phyloP scores from a whole-genome alignment of 2,329 filamentous ascomycete genomes.

The Exophiala sp. region DNA sequence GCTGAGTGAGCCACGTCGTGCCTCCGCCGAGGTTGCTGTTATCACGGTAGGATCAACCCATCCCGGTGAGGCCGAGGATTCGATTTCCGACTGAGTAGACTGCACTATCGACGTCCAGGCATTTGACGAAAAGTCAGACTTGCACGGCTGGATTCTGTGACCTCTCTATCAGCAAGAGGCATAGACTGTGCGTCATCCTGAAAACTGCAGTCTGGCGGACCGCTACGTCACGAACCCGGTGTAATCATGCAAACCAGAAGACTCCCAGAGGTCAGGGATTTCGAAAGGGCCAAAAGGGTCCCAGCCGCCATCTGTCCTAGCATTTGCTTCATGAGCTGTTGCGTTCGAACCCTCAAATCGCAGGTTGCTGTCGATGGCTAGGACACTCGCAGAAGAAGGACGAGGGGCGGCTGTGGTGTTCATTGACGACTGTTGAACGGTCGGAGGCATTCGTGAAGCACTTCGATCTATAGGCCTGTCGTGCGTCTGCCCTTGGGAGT shows the following conservation, averaged over 20 bases:
- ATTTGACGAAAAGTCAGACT: slow-evolving; percentile 42
- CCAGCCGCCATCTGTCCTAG: not conserved
- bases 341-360: not conserved
- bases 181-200: no score
- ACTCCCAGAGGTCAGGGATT: slow-evolving; percentile 4
- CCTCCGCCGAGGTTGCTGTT: slow-evolving; percentile 49
- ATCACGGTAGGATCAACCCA: slow-evolving; percentile 53
- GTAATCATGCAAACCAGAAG: slow-evolving; percentile 1
- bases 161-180: no score
- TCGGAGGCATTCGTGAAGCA: not conserved
- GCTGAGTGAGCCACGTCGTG: slow-evolving; percentile 51
- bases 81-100: slow-evolving; percentile 51
- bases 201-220: no score
- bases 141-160: no score
- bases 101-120: slow-evolving; percentile 52
- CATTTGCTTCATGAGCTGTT: not conserved
- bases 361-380: not conserved
- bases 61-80: slow-evolving; percentile 54
- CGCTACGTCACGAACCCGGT: no score
- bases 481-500: not conserved
- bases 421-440: not conserved
- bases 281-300: not conserved
- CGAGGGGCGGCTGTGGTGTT: not conserved
- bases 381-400: not conserved
- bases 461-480: not conserved